Evolutionary conservation across 257 asterid species (phyloP), one percentile per base, ranked within the genome.

Genomic region (Solanum piurae): DNA sequence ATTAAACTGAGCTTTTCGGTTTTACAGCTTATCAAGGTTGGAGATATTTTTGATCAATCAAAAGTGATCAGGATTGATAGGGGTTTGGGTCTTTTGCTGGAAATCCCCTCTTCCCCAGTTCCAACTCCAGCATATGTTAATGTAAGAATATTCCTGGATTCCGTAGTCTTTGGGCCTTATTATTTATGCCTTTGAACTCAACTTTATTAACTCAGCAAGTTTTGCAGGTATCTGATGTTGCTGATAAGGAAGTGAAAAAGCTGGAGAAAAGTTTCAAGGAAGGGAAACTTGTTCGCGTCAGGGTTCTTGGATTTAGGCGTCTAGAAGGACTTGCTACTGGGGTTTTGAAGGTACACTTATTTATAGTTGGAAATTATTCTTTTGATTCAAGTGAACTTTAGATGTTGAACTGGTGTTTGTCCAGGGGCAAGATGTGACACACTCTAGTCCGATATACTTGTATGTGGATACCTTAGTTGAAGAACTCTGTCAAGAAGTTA

Each of bases 261-360:
- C 89, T 95, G 87, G 98, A 96, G 79, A 97, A 95, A 94, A 92
- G 82, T 87, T 95, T 94, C 89, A 97, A 92, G 93, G 98, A 93
- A 91, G 99, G 98, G 87, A 91, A 93, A 87, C 87, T 52, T 87
- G 95, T 93, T 83, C 98, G 98, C 83, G 96, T 94, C 86, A 94
- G 99, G 91, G 91, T 96, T 84, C 97, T 91, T 87, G 99, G 98
- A 71, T 95, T 93, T 90, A 95, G 98, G 92, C 95, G 91, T 89
- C 90, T 96, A 93, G 99, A 97, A 91, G 99, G 99, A 69, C 95
- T 97, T 89, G 99, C 99, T 64, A 94, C 94, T 88, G 98, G 96
- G 62, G 88, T 87, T 91, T 89, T 95, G 88, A 97, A 95, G 99
- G 99, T 97, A 64, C 73, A 76, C 36, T 34, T 79, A 55, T 80